Evolutionary conservation across 257 asterid species (phyloP), one percentile per base, ranked within the genome.

Genomic region (Gentiana dahurica): DNA sequence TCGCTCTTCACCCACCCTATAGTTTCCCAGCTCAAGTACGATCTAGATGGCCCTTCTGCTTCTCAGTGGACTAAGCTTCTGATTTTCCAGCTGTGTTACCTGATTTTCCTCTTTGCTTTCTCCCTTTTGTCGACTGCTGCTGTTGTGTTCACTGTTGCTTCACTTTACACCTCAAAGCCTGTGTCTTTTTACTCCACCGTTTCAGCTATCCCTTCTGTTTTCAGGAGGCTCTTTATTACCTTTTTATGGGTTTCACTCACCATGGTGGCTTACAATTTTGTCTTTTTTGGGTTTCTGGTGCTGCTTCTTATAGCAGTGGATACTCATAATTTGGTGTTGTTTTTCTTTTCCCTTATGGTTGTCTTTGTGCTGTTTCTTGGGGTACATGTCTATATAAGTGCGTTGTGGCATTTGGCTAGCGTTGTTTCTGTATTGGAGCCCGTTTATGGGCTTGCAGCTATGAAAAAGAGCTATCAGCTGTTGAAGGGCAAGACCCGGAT

Each of bases 51-150:
- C 60, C 49, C 83, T 39, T 75, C 62, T 65, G 53, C 95, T 53
- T 65, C 93, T 60, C 84, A 78, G 24, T 89, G 93, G 95, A 69
- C 87, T 1, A 85, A 84, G 82, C 89, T 90, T 52, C 69, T 90
- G 8, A 34, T 61, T 24, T 71, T 87, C 78, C 94, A 90, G 67
- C 81, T 90, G 75, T 84, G 73, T 69, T 90, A 87, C 76, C 83
- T 87, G 53, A 71, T 87, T 43, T 84, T 87, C 81, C 90, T 90
- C 62, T 90, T 90, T 72, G 80, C 89, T 34, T 75, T 71, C 69
- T 90, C 98, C 2, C 94, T 90, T 45, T 83, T 90, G 46, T 82
- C 94, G 65, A 90, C 98, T 53, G 91, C 98, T 48, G 96, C 98
- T 53, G 89, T 85, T 45, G 95, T 84, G 55, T 90, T 90, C 78